These are phyloP conservation scores for Moringa oleifera DNA, from an alignment of 345 rosid species.

Conservation along the genomic window DNA sequence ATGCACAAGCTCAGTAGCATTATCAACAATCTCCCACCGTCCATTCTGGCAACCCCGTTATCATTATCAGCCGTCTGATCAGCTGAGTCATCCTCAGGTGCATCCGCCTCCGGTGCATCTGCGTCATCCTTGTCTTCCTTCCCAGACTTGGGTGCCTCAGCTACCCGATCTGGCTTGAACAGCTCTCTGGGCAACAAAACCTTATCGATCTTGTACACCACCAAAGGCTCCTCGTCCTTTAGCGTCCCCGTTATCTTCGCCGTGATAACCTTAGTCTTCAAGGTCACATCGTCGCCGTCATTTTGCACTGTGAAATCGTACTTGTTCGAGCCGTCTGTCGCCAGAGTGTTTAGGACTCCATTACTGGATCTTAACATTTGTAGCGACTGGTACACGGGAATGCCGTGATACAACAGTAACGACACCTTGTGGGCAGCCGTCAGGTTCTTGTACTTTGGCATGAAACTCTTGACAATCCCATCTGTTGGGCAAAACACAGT, in stretches of 20 bases:
- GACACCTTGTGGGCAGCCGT: constrained; percentile 61
- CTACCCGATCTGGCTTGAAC: constrained; percentile 59
- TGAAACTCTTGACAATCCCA: constrained; percentile 44
- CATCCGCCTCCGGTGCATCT: constrained; percentile 49
- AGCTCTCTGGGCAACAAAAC: constrained; percentile 73
- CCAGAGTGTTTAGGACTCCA: constrained; percentile 73
- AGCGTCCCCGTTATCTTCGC: constrained; percentile 56
- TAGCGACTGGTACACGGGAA: constrained; percentile 65
- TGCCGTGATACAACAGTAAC: constrained; percentile 62
- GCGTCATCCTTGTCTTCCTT: constrained; percentile 21
- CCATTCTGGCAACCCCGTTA: constrained; percentile 36
- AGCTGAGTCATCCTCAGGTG: constrained; percentile 46
- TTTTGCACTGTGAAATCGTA: constrained; percentile 75
- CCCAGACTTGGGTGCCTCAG: constrained; percentile 31
- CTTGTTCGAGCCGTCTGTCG: constrained; percentile 79
- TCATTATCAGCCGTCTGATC: constrained; percentile 44
- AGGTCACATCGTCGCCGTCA: constrained; percentile 64
- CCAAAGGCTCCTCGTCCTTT: constrained; percentile 74
- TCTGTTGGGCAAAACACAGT: constrained; percentile 91
- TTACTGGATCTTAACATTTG: constrained; percentile 72
- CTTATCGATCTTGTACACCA: constrained; percentile 64
- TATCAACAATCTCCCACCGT: constrained; percentile 28
- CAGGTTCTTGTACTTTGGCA: constrained; percentile 69
- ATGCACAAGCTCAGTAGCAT: constrained; percentile 36
- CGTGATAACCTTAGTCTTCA: constrained; percentile 58